phyloP scores from a whole-genome alignment of 2,329 filamentous ascomycete species.

The Blastomyces percursus region DNA sequence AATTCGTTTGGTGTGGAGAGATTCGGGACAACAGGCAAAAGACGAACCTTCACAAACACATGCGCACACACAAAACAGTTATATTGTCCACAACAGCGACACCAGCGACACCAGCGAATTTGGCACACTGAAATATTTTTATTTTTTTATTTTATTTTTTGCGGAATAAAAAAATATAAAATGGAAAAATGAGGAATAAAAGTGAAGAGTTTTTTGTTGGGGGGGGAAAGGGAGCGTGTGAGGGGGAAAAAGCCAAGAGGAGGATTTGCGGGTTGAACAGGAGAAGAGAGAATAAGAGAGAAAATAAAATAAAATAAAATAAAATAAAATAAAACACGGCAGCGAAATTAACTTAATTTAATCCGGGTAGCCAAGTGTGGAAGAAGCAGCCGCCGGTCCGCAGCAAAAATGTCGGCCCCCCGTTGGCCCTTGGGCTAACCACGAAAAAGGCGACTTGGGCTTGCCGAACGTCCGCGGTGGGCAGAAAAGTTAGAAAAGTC shows the following conservation, averaged over 20 bases:
- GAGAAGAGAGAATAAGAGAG: no score
- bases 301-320: no score
- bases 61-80: not conserved
- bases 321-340: not conserved
- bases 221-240: not conserved
- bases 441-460: not conserved
- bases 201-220: not conserved
- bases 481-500: not conserved
- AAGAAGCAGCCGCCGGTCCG: not conserved
- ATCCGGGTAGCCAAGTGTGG: not conserved
- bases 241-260: no score
- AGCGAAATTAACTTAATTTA: not conserved
- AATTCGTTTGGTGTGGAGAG: not conserved
- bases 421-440: not conserved
- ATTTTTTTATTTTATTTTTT: not conserved
- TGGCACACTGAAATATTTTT: not conserved
- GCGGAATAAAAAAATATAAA: no score
- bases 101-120: constrained; percentile 5
- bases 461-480: constrained; percentile 7
- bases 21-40: constrained; percentile 3
- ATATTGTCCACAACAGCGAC: constrained; percentile 1
- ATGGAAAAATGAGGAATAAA: no score
- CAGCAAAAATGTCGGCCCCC: not conserved
- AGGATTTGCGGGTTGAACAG: no score
- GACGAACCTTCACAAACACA: not conserved